Conservation (phyloP, 1,139 yeast species). For the Komagataea norvegica region DNA sequence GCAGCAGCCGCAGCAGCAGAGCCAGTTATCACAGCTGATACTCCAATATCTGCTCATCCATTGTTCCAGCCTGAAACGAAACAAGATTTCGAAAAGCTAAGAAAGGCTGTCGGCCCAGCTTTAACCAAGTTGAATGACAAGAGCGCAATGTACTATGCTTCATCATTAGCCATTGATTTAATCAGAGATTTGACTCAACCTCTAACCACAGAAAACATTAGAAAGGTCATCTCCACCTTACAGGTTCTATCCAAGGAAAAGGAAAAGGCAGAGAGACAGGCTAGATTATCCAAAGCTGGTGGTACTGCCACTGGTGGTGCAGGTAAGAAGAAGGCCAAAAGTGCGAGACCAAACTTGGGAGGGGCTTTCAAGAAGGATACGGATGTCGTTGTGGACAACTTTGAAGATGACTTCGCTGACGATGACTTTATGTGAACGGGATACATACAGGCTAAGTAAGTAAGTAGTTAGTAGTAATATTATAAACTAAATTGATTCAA, state of each 20-base stretch:
- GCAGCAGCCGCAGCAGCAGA: conserved; percentile 34
- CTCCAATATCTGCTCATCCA: conserved; percentile 70
- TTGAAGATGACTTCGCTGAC: conserved; percentile 54
- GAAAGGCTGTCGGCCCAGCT: conserved; percentile 71
- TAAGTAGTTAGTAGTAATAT: neutral
- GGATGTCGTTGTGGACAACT: conserved; percentile 56
- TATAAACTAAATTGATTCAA: no score
- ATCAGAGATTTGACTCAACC: conserved; percentile 83
- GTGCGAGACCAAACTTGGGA: conserved; percentile 68
- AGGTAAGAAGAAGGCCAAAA: conserved; percentile 90
- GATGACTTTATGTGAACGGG: conserved; percentile 82
- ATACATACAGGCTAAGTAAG: neutral
- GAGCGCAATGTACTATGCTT: conserved; percentile 63
- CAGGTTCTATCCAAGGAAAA: conserved; percentile 80
- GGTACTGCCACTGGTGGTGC: conserved; percentile 91
- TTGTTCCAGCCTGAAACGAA: conserved; percentile 77
- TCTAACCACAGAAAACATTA: conserved; percentile 70
- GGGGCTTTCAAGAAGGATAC: conserved; percentile 77
- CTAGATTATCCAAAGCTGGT: conserved; percentile 72
- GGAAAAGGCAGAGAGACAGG: conserved; percentile 84
- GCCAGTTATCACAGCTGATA: conserved; percentile 48
- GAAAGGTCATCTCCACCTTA: conserved; percentile 83
- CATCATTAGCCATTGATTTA: conserved; percentile 76
- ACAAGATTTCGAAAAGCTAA: conserved; percentile 75
- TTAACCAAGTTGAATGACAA: conserved; percentile 60